Evolutionary conservation across 169 alveolate species (phyloP).

Genomic region (Plasmodium chabaudi): DNA sequence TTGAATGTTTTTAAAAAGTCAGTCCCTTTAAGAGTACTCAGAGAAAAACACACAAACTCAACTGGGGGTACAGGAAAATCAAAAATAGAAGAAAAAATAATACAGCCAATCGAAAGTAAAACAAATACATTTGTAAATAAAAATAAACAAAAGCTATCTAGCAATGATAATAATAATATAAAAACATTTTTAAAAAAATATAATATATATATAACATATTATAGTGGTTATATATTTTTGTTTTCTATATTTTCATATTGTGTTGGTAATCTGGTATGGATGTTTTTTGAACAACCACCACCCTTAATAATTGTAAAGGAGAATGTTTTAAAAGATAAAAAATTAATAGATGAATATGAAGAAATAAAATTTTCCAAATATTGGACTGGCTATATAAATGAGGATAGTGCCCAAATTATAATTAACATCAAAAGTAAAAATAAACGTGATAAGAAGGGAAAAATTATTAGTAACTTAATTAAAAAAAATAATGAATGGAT

Average conservation of each 20-base stretch:
- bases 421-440: slow-evolving; percentile 37
- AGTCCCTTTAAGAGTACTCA: not conserved
- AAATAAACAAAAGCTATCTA: not conserved
- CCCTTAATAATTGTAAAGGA: slow-evolving; percentile 48
- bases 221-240: slow-evolving; percentile 13
- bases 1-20: not conserved
- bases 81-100: not conserved
- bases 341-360: slow-evolving; percentile 51
- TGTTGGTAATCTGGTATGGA: slow-evolving; percentile 8
- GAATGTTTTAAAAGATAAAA: slow-evolving; percentile 34
- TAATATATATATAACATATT: slow-evolving; percentile 39
- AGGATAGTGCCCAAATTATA: slow-evolving; percentile 17
- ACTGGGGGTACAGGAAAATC: not conserved
- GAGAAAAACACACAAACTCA: not conserved
- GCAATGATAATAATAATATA: not conserved
- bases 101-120: not conserved
- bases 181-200: not conserved
- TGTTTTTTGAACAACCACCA: slow-evolving; percentile 51
- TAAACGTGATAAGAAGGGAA: slow-evolving; percentile 36
- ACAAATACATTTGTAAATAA: not conserved
- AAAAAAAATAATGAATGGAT: slow-evolving; percentile 48
- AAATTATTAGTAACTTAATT: slow-evolving; percentile 30
- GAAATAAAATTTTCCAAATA: slow-evolving; percentile 27
- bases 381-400: slow-evolving; percentile 66
- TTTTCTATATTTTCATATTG: slow-evolving; percentile 46